Conservation (phyloP, 2,329 filamentous ascomycete genomes). For the Ophiobolus disseminans region DNA sequence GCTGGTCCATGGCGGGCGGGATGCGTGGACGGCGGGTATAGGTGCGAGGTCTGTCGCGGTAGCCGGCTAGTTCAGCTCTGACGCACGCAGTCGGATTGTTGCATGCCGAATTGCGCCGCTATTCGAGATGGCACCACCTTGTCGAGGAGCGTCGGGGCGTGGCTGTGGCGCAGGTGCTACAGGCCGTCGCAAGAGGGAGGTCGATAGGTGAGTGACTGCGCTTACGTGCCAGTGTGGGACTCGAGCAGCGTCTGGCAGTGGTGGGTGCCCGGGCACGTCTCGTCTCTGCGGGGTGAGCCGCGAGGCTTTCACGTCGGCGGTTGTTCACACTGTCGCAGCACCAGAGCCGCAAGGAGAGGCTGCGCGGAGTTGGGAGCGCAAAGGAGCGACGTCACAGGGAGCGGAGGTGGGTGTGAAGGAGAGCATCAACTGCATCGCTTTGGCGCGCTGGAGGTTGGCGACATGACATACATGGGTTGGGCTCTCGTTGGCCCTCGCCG, state of each 20-base stretch:
- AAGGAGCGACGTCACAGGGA: background rate
- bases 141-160: constrained; percentile 12
- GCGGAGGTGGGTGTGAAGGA: background rate
- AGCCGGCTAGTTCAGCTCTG: constrained; percentile 46
- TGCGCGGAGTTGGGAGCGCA: background rate
- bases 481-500: constrained; percentile 9
- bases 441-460: constrained; percentile 14
- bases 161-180: constrained; percentile 18
- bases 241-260: constrained; percentile 23
- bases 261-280: constrained; percentile 3
- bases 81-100: constrained; percentile 40
- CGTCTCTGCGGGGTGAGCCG: constrained; percentile 7
- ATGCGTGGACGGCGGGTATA: constrained; percentile 10
- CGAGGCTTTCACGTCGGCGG: constrained; percentile 16
- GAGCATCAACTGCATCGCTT: constrained; percentile 2
- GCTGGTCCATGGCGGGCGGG: constrained; percentile 43
- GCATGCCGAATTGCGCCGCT: constrained; percentile 45
- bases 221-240: constrained; percentile 18
- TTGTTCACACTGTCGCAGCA: constrained; percentile 16
- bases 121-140: too few species aligned
- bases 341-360: constrained; percentile 4
- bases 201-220: constrained; percentile 16
- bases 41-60: constrained; percentile 20
- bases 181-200: constrained; percentile 9
- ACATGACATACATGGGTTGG: constrained; percentile 9